Conservation (phyloP, 2,329 filamentous ascomycete genomes). For the Sphaerostilbella broomeana region DNA sequence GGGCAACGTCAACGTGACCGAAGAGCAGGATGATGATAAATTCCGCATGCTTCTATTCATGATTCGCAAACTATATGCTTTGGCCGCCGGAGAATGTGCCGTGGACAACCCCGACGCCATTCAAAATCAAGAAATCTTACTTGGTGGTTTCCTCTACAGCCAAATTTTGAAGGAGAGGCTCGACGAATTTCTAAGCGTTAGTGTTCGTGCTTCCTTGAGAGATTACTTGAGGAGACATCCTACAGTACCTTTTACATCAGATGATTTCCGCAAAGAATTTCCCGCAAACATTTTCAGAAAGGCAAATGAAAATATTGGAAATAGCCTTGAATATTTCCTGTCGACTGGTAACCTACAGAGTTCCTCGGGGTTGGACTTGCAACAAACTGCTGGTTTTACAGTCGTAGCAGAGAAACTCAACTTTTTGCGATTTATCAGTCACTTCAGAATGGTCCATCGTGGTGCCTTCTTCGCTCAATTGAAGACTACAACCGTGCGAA, state of each 20-base stretch:
- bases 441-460: constrained; percentile 98
- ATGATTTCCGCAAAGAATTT: constrained; percentile 75
- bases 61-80: constrained; percentile 88
- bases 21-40: constrained; percentile 81
- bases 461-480: constrained; percentile 97
- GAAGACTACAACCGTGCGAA: constrained; percentile 94
- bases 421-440: constrained; percentile 95
- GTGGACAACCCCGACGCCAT: constrained; percentile 95
- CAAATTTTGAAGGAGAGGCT: constrained; percentile 93
- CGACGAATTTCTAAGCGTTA: constrained; percentile 71
- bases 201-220: constrained; percentile 45
- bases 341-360: constrained; percentile 92
- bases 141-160: constrained; percentile 89
- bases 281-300: constrained; percentile 68
- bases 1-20: constrained; percentile 76
- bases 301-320: constrained; percentile 83
- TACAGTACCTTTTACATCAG: constrained; percentile 67
- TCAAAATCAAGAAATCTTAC: constrained; percentile 89
- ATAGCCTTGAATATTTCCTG: constrained; percentile 86
- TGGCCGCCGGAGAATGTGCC: constrained; percentile 87
- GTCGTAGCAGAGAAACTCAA: constrained; percentile 99
- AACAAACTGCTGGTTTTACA: constrained; percentile 90
- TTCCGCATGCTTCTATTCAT: constrained; percentile 93
- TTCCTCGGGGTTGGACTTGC: constrained; percentile 85
- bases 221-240: constrained; percentile 52